A percentile compares a stretch with the other conserved stretches of the same genome.
Evolutionary conservation across 805 yeast species (phyloP).

Genomic region (Barnettozyma californica): DNA sequence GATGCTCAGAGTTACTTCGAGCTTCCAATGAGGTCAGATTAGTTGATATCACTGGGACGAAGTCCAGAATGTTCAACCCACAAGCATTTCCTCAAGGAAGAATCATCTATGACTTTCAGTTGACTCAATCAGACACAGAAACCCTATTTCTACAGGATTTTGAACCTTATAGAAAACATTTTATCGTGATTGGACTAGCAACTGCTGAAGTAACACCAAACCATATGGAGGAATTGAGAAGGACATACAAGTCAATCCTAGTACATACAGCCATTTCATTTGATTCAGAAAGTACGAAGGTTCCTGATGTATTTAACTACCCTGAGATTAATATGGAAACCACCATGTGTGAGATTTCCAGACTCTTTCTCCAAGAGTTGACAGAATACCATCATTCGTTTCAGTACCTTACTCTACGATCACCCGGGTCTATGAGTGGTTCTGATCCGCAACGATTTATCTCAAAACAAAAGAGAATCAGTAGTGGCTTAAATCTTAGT

Average conservation of each 20-base stretch:
- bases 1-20: constrained; percentile 39
- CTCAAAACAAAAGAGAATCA: constrained; percentile 36
- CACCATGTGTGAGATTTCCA: constrained; percentile 65
- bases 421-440: constrained; percentile 66
- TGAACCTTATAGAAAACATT: constrained; percentile 81
- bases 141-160: constrained; percentile 73
- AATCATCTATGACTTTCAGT: constrained; percentile 51
- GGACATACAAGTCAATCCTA: constrained; percentile 45
- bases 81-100: constrained; percentile 80
- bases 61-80: constrained; percentile 64
- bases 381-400: constrained; percentile 69
- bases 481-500: constrained; percentile 19
- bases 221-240: constrained; percentile 37
- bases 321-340: constrained; percentile 43
- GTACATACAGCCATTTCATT: constrained; percentile 53
- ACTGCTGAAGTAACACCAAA: constrained; percentile 20
- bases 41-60: constrained; percentile 68
- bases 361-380: constrained; percentile 55
- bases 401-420: constrained; percentile 72
- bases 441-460: constrained; percentile 36
- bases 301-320: constrained; percentile 10
- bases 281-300: constrained; percentile 15
- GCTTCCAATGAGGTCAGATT: constrained; percentile 59
- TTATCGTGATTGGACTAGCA: constrained; percentile 50
- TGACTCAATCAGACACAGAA: constrained; percentile 44